These are phyloP conservation scores for Endotrypanum monterogeii DNA, from an alignment of 208 protist species.

Conservation along the genomic window DNA sequence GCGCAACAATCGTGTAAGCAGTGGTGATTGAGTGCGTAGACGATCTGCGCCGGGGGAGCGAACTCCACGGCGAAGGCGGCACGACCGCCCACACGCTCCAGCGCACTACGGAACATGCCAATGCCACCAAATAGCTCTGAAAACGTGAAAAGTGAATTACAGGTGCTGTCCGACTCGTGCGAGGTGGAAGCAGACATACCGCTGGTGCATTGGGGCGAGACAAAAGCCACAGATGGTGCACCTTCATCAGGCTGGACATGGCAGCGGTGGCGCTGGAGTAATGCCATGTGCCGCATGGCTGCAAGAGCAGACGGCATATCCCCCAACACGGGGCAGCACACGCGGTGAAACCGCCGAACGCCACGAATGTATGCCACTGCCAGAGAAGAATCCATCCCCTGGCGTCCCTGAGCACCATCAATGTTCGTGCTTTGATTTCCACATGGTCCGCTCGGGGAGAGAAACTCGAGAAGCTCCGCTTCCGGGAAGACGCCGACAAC, in stretches of 20 bases:
- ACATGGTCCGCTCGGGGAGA: background rate
- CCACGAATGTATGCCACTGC: slow-evolving; percentile 41
- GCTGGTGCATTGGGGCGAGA: background rate
- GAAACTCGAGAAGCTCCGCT: slow-evolving; percentile 8
- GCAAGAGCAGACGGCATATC: slow-evolving; percentile 39
- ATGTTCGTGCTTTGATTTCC: background rate
- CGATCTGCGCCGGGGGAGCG: slow-evolving; percentile 35
- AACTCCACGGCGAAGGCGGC: slow-evolving; percentile 75
- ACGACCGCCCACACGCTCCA: slow-evolving; percentile 59
- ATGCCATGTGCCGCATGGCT: slow-evolving; percentile 20
- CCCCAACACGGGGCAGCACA: slow-evolving; percentile 32
- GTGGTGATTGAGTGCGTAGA: slow-evolving; percentile 65
- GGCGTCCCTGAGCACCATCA: background rate
- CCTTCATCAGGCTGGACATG: background rate
- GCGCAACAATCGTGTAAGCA: slow-evolving; percentile 23
- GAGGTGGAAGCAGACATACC: background rate
- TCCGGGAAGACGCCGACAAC: slow-evolving; percentile 14
- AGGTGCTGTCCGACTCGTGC: background rate
- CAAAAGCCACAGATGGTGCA: background rate
- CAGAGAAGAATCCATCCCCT: background rate
- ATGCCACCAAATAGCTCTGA: slow-evolving; percentile 91
- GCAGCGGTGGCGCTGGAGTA: slow-evolving; percentile 6
- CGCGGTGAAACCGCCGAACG: slow-evolving; percentile 51
- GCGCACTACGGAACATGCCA: slow-evolving; percentile 77
- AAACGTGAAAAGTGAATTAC: slow-evolving; percentile 55